A percentile compares a stretch with the other conserved stretches of the same genome.
Evolutionary conservation across 129 eudicot genomes (phyloP).

Genomic region (Logfia minima): DNA sequence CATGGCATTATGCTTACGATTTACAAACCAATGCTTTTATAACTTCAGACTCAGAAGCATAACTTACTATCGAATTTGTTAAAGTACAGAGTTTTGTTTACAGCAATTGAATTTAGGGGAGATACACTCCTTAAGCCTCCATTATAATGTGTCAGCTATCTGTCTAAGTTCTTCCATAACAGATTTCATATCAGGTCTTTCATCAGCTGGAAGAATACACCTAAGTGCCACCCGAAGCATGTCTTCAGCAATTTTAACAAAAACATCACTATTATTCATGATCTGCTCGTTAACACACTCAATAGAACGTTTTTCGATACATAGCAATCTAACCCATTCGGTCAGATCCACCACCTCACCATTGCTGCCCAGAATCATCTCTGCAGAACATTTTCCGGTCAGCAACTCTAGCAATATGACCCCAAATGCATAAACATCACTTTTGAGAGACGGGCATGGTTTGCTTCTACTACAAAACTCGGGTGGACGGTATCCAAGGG

Average conservation of each 20-base stretch:
- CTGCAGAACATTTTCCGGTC: constrained; percentile 67
- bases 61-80: constrained; percentile 21
- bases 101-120: constrained; percentile 9
- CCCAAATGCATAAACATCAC: constrained; percentile 86
- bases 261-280: constrained; percentile 17
- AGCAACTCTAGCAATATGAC: constrained; percentile 72
- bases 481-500: constrained; percentile 82
- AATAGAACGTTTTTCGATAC: constrained; percentile 44
- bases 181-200: constrained; percentile 72
- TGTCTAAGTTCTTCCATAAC: constrained; percentile 52
- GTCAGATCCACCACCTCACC: constrained; percentile 63
- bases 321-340: constrained; percentile 73
- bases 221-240: constrained; percentile 63
- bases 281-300: constrained; percentile 53
- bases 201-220: constrained; percentile 79
- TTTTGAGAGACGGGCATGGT: constrained; percentile 83
- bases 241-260: constrained; percentile 41
- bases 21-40: constrained; percentile 15
- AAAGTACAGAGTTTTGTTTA: constrained; percentile 22
- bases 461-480: constrained; percentile 78
- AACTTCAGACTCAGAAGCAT: constrained; percentile 7
- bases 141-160: constrained; percentile 22
- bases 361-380: constrained; percentile 46
- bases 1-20: background rate
- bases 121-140: background rate